phyloP scores from a whole-genome alignment of 1,139 yeast species.

The Candida sojae region DNA sequence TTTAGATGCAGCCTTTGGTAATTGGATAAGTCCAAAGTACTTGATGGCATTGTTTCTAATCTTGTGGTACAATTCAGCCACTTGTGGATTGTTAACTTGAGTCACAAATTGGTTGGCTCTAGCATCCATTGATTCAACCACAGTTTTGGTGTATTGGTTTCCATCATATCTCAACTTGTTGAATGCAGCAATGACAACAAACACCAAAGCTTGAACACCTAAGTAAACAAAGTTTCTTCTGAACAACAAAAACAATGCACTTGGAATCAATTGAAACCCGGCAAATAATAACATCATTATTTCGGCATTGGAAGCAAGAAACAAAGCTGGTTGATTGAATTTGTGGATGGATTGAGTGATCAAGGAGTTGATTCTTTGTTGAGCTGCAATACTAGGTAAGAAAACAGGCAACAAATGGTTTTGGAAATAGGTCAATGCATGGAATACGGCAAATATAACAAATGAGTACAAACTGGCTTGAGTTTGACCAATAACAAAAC shows the following conservation, averaged over 20 bases:
- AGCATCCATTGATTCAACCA: constrained; percentile 41
- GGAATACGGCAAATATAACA: constrained; percentile 59
- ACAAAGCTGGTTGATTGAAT: constrained; percentile 48
- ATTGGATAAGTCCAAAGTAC: constrained; percentile 7
- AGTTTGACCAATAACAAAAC: constrained; percentile 32
- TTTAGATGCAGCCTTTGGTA: constrained; percentile 11
- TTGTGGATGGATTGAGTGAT: constrained; percentile 38
- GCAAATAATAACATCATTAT: constrained; percentile 21
- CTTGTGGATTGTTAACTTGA: constrained; percentile 23
- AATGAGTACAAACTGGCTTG: constrained; percentile 52
- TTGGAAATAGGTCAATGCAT: constrained; percentile 53
- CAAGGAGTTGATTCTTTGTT: constrained; percentile 22
- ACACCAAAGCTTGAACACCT: constrained; percentile 22
- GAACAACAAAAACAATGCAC: constrained; percentile 21
- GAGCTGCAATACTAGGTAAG: constrained; percentile 20
- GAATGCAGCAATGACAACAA: constrained; percentile 37
- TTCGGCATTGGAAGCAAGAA: constrained; percentile 51
- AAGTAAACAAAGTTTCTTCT: constrained; percentile 20
- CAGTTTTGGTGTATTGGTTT: constrained; percentile 42
- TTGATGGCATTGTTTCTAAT: background rate
- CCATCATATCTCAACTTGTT: constrained; percentile 47
- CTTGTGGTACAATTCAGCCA: constrained; percentile 8
- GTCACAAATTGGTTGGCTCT: constrained; percentile 27
- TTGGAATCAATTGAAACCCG: constrained; percentile 14
- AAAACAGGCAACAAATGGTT: constrained; percentile 24